phyloP scores from a whole-genome alignment of 1,139 yeast species.

The Yamadazyma aaseri region DNA sequence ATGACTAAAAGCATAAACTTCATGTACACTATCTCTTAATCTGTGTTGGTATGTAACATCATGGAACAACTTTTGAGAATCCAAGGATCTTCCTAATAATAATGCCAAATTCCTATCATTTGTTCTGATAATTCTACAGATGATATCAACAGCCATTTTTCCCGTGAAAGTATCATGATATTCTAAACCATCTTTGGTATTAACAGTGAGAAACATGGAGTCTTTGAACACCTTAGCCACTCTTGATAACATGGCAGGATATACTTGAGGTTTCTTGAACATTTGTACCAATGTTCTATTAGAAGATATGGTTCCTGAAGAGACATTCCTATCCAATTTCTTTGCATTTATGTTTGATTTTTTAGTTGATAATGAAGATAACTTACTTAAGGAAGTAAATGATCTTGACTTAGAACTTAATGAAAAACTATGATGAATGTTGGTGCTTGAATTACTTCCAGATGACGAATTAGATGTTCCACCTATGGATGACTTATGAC shows the following conservation, averaged over 20 bases:
- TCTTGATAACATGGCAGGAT: constrained; percentile 84
- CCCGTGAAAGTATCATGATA: constrained; percentile 96
- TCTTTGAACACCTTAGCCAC: constrained; percentile 82
- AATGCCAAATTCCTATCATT: constrained; percentile 90
- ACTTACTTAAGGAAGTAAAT: constrained; percentile 42
- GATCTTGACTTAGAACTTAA: constrained; percentile 44
- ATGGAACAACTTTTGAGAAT: constrained; percentile 91
- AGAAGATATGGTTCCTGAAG: constrained; percentile 29
- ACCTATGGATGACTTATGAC: constrained; percentile 4
- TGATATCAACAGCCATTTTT: constrained; percentile 85
- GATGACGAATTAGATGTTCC: constrained; percentile 19
- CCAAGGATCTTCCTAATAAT: constrained; percentile 85
- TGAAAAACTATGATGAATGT: constrained; percentile 37
- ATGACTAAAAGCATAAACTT: constrained; percentile 85
- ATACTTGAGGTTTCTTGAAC: constrained; percentile 61
- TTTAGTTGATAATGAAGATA: constrained; percentile 43
- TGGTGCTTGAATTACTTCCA: constrained; percentile 10
- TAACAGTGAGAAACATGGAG: constrained; percentile 67
- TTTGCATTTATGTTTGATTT: constrained; percentile 34
- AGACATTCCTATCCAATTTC: constrained; percentile 31
- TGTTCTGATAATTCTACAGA: constrained; percentile 81
- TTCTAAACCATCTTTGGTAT: constrained; percentile 90
- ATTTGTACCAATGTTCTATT: constrained; percentile 33
- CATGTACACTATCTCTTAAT: constrained; percentile 80
- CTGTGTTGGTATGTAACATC: constrained; percentile 96